phyloP scores from a whole-genome alignment of 225 moss, liverwort and hornwort genomes.

The Polytrichum formosum region DNA sequence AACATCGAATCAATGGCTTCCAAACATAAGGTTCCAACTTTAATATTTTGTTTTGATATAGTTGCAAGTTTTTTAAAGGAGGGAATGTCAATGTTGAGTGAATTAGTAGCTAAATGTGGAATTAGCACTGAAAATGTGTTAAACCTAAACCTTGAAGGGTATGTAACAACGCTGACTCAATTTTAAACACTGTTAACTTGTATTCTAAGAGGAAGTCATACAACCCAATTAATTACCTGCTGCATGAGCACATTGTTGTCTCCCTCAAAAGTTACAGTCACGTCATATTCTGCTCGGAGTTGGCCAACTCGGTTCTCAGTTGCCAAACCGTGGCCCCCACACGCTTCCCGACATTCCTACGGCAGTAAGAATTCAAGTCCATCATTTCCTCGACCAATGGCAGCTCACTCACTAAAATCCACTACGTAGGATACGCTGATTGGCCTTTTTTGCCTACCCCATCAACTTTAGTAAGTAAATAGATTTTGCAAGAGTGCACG shows the following conservation, averaged over 20 bases:
- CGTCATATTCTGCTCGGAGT: conserved; percentile 81
- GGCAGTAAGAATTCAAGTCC: not conserved
- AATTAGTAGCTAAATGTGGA: too few relatives aligned
- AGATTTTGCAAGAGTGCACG: too few relatives aligned
- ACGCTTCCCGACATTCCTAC: conserved; percentile 95
- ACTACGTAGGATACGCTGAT: not conserved
- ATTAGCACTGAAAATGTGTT: too few relatives aligned
- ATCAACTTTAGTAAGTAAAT: too few relatives aligned
- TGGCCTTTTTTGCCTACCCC: not conserved
- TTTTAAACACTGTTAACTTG: too few relatives aligned
- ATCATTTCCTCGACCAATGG: not conserved
- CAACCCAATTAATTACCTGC: conserved; percentile 30
- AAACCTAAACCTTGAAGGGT: too few relatives aligned
- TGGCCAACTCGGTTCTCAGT: conserved; percentile 76
- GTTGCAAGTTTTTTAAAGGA: too few relatives aligned
- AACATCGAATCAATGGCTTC: too few relatives aligned
- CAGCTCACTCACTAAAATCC: not conserved
- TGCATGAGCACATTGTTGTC: conserved; percentile 98
- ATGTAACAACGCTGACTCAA: too few relatives aligned
- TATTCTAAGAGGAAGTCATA: not conserved
- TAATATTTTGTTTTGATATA: too few relatives aligned
- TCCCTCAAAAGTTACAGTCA: conserved; percentile 85
- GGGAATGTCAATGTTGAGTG: too few relatives aligned
- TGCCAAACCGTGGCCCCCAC: conserved; percentile 89
- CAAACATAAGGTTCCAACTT: too few relatives aligned